These are phyloP conservation scores for Globisporangium spiculum DNA, from an alignment of 352 stramenopile species.

Conservation along the genomic window DNA sequence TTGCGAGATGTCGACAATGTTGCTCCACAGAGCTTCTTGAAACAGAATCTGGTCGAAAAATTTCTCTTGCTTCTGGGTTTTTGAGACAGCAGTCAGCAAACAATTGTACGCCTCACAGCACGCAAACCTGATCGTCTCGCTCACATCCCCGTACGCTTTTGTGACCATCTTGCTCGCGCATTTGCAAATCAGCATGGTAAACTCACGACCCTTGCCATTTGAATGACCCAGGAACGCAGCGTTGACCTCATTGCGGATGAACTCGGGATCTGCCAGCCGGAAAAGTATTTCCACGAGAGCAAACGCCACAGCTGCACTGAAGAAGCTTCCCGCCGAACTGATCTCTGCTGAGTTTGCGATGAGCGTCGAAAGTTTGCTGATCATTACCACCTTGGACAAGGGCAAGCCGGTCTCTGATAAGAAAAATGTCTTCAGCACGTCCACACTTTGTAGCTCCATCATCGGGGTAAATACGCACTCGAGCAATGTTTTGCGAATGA, in stretches of 20 bases:
- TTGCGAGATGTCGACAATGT: constrained; percentile 50
- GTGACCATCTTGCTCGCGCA: constrained; percentile 75
- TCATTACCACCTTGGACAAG: constrained; percentile 29
- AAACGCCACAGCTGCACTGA: constrained; percentile 58
- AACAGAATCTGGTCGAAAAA: constrained; percentile 87
- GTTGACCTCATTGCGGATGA: constrained; percentile 68
- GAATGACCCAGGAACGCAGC: constrained; percentile 60
- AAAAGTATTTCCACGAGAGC: constrained; percentile 66
- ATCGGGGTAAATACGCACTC: constrained; percentile 49
- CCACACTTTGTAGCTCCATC: constrained; percentile 36
- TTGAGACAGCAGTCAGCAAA: constrained; percentile 68
- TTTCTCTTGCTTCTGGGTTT: constrained; percentile 85
- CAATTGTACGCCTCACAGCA: constrained; percentile 74
- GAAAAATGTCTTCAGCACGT: constrained; percentile 44
- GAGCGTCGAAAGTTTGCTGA: constrained; percentile 51
- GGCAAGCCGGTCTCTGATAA: constrained; percentile 24
- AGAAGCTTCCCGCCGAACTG: constrained; percentile 30
- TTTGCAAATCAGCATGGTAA: constrained; percentile 86
- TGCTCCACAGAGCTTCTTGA: constrained; percentile 63
- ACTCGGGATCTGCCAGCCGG: constrained; percentile 55
- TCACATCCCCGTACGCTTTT: constrained; percentile 35
- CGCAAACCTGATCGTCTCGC: constrained; percentile 38
- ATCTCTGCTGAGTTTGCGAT: constrained; percentile 53
- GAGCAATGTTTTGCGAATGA: constrained; percentile 43
- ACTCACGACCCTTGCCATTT: constrained; percentile 74